Evolutionary conservation across 306 rosid species (phyloP), one percentile per base, ranked within the genome.

Genomic region (Urtica urens): DNA sequence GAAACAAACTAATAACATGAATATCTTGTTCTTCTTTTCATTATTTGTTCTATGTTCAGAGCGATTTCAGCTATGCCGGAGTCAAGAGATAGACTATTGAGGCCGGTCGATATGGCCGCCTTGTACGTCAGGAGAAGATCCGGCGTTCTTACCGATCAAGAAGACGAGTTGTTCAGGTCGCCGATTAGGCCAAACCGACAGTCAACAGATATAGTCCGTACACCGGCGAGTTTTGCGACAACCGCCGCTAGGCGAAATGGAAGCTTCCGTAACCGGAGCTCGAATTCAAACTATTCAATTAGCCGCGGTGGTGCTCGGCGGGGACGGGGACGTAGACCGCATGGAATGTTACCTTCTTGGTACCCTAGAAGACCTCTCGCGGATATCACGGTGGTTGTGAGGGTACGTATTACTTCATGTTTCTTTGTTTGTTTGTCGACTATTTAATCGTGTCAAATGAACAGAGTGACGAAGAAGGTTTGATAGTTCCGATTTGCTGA

Each of bases 351-450:
- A 4, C 95, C 97, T 14, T 64, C 77, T 39, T 88, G 93, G 95
- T 83, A 88, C 39, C 97, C 90, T 0, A 57, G 97, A 54, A 74
- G 86, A 16, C 95, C 93, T 27, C 77, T 88, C 8, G 76, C 75
- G 0, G 84, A 84, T 18, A 66, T 88, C 44, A 81, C 86, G n/a
- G 68, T 63, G 9, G 51, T 81, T 15, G 57, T 25, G 20, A 53
- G 82, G 67, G 97, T 88, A 74, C 7, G 57, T 11, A 4, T 16
- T 45, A n/a, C 16, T 26, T 16, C 15, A 14, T 19, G 1, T 19
- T 18, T 18, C 3, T 41, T 41, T 41, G 7, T 39, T 1, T 25
- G 28, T 45, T 23, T 1, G 4, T 28, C 10, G 33, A 28, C 33
- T 4, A 4, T n/a, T n/a, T n/a, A n/a, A n/a, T n/a, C n/a, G n/a